phyloP scores from a whole-genome alignment of 192 early-diverging fungal species.

The Coemansia interrupta region DNA sequence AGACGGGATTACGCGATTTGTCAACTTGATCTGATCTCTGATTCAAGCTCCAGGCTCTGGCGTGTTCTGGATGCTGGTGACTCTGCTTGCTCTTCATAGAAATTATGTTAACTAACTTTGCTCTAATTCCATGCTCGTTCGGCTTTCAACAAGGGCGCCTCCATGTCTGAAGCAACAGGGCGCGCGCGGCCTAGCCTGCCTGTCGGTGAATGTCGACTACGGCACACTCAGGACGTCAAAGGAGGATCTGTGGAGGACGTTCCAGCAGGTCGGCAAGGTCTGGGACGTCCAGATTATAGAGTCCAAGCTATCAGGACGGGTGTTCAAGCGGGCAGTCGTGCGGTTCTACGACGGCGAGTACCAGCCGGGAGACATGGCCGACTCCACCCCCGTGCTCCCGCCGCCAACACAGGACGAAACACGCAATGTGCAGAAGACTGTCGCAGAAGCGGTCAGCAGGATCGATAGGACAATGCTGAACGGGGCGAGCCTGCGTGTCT shows the following conservation, averaged over 20 bases:
- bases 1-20: too few species aligned
- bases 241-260: slow-evolving; percentile 19
- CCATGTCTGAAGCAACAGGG: neutral
- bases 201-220: slow-evolving; percentile 32
- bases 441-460: slow-evolving; percentile 11
- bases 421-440: slow-evolving; percentile 3
- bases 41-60: too few species aligned
- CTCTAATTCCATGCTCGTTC: too few species aligned
- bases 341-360: slow-evolving; percentile 39
- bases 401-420: slow-evolving; percentile 26
- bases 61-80: too few species aligned
- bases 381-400: slow-evolving; percentile 22
- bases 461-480: slow-evolving; percentile 26
- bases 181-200: slow-evolving; percentile 21
- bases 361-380: slow-evolving; percentile 15
- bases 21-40: too few species aligned
- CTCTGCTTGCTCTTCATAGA: too few species aligned
- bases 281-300: slow-evolving; percentile 39
- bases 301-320: slow-evolving; percentile 13
- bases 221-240: slow-evolving; percentile 19
- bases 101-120: too few species aligned
- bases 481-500: slow-evolving; percentile 19
- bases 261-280: slow-evolving; percentile 37
- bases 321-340: slow-evolving; percentile 26
- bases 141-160: neutral